phyloP scores from a whole-genome alignment of 306 rosid species.

The Rosa multiflora region DNA sequence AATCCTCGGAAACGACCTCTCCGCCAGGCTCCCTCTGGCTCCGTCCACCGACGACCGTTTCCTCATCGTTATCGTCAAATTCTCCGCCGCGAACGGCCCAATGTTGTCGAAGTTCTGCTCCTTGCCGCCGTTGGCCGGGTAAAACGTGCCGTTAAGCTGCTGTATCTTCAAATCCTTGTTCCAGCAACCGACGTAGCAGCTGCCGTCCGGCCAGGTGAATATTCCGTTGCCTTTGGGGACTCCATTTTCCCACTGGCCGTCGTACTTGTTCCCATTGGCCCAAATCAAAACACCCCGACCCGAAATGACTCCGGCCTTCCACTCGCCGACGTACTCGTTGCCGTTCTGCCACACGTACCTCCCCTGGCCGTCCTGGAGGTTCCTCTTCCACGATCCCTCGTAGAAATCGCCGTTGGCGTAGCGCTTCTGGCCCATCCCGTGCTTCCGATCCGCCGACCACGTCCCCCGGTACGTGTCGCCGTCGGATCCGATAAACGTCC shows the following conservation, averaged over 20 bases:
- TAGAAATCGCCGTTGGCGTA: conserved; percentile 82
- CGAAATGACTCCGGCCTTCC: conserved; percentile 78
- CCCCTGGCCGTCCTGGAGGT: conserved; percentile 80
- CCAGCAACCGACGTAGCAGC: conserved; percentile 74
- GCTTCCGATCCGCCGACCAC: conserved; percentile 74
- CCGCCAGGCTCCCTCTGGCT: conserved; percentile 54
- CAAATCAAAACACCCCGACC: conserved; percentile 74
- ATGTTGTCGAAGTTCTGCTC: conserved; percentile 31
- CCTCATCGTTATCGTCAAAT: conserved; percentile 51
- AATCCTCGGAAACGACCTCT: conserved; percentile 69
- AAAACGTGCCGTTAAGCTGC: conserved; percentile 54
- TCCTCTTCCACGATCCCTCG: conserved; percentile 78
- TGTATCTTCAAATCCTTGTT: conserved; percentile 63
- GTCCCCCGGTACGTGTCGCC: conserved; percentile 77
- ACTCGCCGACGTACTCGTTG: conserved; percentile 77
- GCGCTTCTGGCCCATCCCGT: conserved; percentile 71
- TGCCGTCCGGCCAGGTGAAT: conserved; percentile 79
- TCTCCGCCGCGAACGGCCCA: conserved; percentile 39
- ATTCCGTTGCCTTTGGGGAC: conserved; percentile 79
- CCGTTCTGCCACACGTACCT: conserved; percentile 89
- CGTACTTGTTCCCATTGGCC: conserved; percentile 83
- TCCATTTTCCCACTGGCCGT: conserved; percentile 88
- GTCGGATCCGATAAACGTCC: conserved; percentile 78
- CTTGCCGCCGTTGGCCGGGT: conserved; percentile 52
- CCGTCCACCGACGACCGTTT: conserved; percentile 65